Conservation (phyloP, 139 green algal genomes). For the Chlorella sp. region DNA sequence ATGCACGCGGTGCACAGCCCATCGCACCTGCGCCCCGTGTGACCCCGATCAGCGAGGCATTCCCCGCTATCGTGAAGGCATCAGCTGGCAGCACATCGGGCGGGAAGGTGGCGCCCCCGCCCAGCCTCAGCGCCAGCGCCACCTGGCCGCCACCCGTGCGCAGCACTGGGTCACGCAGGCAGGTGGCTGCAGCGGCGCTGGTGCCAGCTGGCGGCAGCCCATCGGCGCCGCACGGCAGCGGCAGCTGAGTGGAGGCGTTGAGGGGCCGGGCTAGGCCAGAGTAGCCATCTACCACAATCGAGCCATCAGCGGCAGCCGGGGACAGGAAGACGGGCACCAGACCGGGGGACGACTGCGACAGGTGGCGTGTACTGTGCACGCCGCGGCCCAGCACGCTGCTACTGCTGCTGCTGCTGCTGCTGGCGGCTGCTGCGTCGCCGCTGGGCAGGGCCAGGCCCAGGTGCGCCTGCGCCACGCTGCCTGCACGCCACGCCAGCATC, state of each 20-base stretch:
- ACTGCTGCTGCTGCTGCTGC: not conserved
- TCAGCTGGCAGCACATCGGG: not conserved
- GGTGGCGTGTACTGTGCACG: not conserved
- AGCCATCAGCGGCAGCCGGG: not conserved
- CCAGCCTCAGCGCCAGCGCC: slow-evolving; percentile 10
- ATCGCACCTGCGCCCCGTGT: not conserved
- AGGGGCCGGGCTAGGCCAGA: slow-evolving; percentile 26
- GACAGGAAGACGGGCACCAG: not conserved
- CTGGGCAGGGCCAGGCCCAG: not conserved
- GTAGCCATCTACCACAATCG: slow-evolving; percentile 24
- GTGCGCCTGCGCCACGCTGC: no score
- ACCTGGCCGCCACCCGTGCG: slow-evolving; percentile 15
- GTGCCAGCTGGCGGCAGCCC: not conserved
- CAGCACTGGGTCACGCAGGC: slow-evolving; percentile 19
- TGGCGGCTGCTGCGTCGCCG: not conserved
- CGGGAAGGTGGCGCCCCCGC: not conserved
- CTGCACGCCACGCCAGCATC: no score
- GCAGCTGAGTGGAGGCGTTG: not conserved
- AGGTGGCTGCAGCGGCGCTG: not conserved
- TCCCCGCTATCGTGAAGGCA: not conserved
- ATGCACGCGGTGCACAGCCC: not conserved
- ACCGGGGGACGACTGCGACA: not conserved
- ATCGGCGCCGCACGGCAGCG: not conserved
- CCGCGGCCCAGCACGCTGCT: not conserved
- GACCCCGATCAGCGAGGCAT: not conserved